Base-by-base conservation (phyloP, 2,329 filamentous ascomycete species). In the Pyrenochaeta sp. region DNA sequence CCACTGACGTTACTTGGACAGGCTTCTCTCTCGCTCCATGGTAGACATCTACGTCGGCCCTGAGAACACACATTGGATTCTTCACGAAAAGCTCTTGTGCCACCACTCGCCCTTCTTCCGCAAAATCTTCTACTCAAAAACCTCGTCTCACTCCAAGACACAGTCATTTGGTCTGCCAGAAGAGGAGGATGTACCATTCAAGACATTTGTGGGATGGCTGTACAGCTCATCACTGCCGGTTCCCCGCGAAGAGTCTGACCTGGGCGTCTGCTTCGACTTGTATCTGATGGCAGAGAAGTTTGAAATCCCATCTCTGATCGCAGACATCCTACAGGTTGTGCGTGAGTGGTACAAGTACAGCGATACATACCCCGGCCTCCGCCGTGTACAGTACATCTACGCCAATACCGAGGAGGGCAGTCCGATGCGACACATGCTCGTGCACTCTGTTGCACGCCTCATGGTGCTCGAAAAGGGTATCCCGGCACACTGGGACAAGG, bases 1-100 rank as follows among this genome's bases (percentile, higher is more conserved):
- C n/a, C 21, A 39, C 44, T 29, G 44, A 36, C 32, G n/a, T 39
- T 14, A 27, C 39, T 3, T 15, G 40, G 20, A 14, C 61, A 83
- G 81, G 73, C 81, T 85, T 62, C 79, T 85, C 58, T 82, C 81
- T 52, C 78, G 76, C 49, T 78, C 81, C 54, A 79, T 84, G 73
- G 82, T 84, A 51, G 81, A 84, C 72, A 79, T 85, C 70, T 84
- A 84, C 68, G 80, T 85, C 68, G 82, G 82, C 48, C 58, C 75
- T 6, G 79, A 82, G 31, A 82, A 82, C 73, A 83, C 81, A 1
- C 80, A 82, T 69, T 85, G 81, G 81, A 77, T 80, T 50, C 75
- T 85, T 3, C 82, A 84, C 75, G 81, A 85, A 65, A 83, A 83
- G 60, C 81, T 85, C 7, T 79, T 85, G 40, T 83, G 81, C 75